Evolutionary conservation across 2,329 filamentous ascomycete species (phyloP), one percentile per base, ranked within the genome.

Genomic region (Endothia cerciana): DNA sequence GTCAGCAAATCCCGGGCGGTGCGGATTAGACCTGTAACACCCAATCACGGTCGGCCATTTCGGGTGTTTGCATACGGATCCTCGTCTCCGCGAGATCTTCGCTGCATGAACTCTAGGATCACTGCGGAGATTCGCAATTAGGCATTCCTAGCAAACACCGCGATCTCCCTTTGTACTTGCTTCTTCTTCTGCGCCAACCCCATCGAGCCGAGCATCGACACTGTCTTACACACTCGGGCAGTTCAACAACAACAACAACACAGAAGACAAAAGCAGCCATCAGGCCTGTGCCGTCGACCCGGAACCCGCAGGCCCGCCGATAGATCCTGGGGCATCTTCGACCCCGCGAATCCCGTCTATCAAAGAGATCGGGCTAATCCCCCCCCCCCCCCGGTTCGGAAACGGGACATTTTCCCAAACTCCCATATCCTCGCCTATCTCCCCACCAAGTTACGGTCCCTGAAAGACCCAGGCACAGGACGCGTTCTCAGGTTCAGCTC

Each of bases 71-170:
- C 51, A 30, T 55, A 55, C 51, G 19, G 51, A 36, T 55, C 51
- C 51, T 19, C 19, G 8, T 19, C 28, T 22, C 30, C 15, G 13
- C 51, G 3, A 22, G 51, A 55, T 55, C 51, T 10, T 36, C 51
- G 28, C 28, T 36, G 51, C 51, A 55, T 55, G 30, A 55, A 55
- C 28, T 30, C 51, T 28, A 55, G 30, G 19, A 36, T 55, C 10
- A n/a, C 28, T 55, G 51, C 51, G 28, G 51, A 55, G 51, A 55
- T 55, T 55, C 51, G 51, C 51, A 55, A 55, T 55, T 33, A 55
- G 51, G 28, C 5, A 22, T 30, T n/a, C n/a, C 51, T 36, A 25
- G 19, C 51, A 36, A 30, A 22, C 30, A 38, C 38, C 49, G 45
- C 49, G 7, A 47, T 30, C 8, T 36, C 33, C 6, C 10, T 10